Evolutionary conservation across 192 early-diverging fungal genomes (phyloP).

Genomic region (Backusella tuberculispora): DNA sequence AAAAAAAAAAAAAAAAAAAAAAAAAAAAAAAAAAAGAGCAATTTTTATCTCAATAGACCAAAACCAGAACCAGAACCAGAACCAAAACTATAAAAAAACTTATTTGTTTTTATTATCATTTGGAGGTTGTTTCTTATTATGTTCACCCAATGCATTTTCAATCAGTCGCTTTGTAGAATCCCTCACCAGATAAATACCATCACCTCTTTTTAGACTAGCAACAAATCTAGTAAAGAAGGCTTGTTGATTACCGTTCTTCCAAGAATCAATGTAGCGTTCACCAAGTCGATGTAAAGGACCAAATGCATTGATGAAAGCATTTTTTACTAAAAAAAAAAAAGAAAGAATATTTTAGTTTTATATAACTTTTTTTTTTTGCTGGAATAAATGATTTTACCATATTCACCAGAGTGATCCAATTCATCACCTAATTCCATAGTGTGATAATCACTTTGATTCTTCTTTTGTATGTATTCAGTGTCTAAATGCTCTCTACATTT

Average conservation of each 20-base stretch:
- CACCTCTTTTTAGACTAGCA: slow-evolving; percentile 42
- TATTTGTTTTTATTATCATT: slow-evolving; percentile 28
- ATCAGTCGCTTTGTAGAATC: slow-evolving; percentile 39
- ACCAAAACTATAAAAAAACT: too few species aligned
- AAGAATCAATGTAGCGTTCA: slow-evolving; percentile 43
- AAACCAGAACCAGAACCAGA: too few species aligned
- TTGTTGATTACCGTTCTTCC: slow-evolving; percentile 47
- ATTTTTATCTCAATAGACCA: too few species aligned
- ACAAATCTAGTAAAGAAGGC: slow-evolving; percentile 45
- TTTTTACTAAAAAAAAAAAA: slow-evolving; percentile 26
- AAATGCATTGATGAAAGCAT: slow-evolving; percentile 37
- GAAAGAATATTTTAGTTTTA: neutral
- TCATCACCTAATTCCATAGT: slow-evolving; percentile 42
- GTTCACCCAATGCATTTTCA: slow-evolving; percentile 25
- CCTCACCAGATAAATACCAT: slow-evolving; percentile 43
- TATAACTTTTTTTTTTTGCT: neutral
- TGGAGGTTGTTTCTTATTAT: slow-evolving; percentile 18
- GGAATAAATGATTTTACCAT: slow-evolving; percentile 26
- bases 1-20: neutral
- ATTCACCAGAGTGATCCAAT: slow-evolving; percentile 26
- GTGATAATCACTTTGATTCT: slow-evolving; percentile 32
- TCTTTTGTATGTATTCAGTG: slow-evolving; percentile 26
- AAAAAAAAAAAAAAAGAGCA: neutral
- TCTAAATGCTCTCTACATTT: slow-evolving; percentile 33
- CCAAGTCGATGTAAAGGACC: slow-evolving; percentile 38